These are phyloP conservation scores for Botrytis byssoidea DNA, from an alignment of 2,329 filamentous ascomycete genomes.

Conservation along the genomic window DNA sequence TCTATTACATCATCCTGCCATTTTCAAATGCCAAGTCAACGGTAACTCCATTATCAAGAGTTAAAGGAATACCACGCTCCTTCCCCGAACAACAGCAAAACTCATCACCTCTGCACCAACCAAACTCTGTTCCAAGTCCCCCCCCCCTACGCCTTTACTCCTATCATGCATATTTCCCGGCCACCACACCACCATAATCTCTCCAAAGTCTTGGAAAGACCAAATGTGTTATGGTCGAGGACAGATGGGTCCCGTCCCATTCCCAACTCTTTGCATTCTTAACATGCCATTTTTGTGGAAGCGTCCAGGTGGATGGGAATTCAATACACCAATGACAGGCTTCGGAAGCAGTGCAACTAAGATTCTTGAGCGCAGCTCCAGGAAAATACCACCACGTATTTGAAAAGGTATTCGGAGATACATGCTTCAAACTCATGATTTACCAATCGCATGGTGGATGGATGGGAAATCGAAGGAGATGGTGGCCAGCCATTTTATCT, in stretches of 20 bases:
- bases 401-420: neutral
- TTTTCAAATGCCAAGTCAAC: neutral
- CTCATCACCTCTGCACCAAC: neutral
- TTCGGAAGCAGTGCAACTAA: neutral
- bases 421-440: neutral
- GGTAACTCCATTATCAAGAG: neutral
- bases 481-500: neutral
- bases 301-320: neutral
- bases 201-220: neutral
- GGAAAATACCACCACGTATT: neutral
- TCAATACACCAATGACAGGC: neutral
- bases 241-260: slow-evolving; percentile 24
- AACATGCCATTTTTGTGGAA: slow-evolving; percentile 15
- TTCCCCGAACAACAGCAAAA: neutral
- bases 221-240: slow-evolving; percentile 20
- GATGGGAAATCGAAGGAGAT: neutral
- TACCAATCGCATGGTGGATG: neutral
- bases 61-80: neutral
- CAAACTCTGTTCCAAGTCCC: neutral
- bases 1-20: too few relatives aligned
- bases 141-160: too few relatives aligned
- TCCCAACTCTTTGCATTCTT: slow-evolving; percentile 23
- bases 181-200: neutral
- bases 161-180: too few relatives aligned
- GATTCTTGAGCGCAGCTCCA: neutral